Evolutionary conservation across 1,139 yeast species (phyloP), one percentile per base, ranked within the genome.

Genomic region (Cylindricascospora bacillispora): DNA sequence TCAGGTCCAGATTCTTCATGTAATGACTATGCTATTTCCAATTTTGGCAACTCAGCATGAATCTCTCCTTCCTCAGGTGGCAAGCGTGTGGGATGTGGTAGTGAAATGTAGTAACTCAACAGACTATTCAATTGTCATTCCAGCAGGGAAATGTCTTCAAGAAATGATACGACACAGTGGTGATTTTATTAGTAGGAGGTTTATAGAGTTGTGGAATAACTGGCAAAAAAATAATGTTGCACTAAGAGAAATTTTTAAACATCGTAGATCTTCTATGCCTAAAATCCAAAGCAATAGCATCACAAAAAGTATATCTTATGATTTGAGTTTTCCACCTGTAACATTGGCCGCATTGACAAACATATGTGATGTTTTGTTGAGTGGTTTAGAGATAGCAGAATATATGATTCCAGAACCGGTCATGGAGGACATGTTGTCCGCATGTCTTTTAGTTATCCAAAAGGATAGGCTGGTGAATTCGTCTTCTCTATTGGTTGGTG

Each of bases 1-100:
- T 18, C 67, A 71, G 29, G 48, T 67, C 7, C 74, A 70, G 35
- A 65, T 83, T 5, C 51, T 85, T 27, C 60, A 55, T 16, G 63
- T 81, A 0, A 53, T 77, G 22, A 47, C 54, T 3, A 52, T 59
- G 12, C 56, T 71, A 0, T 56, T 77, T 21, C 83, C 86, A 0
- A 48, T 82, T 22, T 57, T 89, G 26, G 66, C 83, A 1, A 64
- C 86, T 0, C 70, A 76, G 36, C 63, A 67, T 33, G 59, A 64
- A 9, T 62, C 69, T 27, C 59, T 80, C 24, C 56, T 80, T 28
- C 95, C 95, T 0, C 52, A 75, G 2, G 61, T 80, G 3, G 77
- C 92, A 1, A 61, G 67, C 3, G 56, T 70, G 12, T 89, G 95
- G 95, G 76, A 79, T 3, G 53, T 62, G 5, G 53, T 70, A 1